Base-by-base conservation (phyloP, 768 basidiomycete genomes). In the Exidia glandulosa region DNA sequence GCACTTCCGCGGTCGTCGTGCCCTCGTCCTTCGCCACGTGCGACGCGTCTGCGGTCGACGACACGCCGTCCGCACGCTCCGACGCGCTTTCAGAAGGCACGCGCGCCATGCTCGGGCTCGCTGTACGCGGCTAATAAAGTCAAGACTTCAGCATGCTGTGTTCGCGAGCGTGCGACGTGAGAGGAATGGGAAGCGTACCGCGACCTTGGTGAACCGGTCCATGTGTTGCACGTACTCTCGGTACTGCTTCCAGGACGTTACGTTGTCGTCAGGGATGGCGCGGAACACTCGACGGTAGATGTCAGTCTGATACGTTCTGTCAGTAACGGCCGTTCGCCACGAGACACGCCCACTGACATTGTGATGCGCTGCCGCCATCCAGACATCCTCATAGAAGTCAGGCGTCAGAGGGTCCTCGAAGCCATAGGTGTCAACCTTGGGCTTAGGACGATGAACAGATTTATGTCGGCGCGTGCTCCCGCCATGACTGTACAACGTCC, bases 201-300 rank as follows among this genome's bases (percentile, higher is more conserved):
- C 80, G 7, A 27, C 14, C 71, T 83, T 88, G 65, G 79, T 81
- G 62, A 90, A 66, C 2, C 88, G 81, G 62, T 92, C 90, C 52
- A 92, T 87, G 67, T 87, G 79, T 4, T 77, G 71, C 52, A 87
- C 74, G 66, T 90, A 97, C 63, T 94, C 90, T 68, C 86, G 94
- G 73, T 87, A 97, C 67, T 92, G 88, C 67, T 94, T 94, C 95
- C 95, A 99, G 0, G 94, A 95, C 1, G 86, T 87, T 61, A 97
- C 82, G 27, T 85, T 77, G 69, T 99, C 94, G 70, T 98, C 95
- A 4, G 96, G 95, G 58, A 94, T 76, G 34, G 88, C 87, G 66
- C 92, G 87, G 76, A 99, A 99, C 3, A 97, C 93, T 69, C 90
- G 94, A 59, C 94, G 86, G 73, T 83, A 97, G 63, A 97, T 92